phyloP scores from a whole-genome alignment of 345 rosid species.

The Bruguiera gymnorhiza region DNA sequence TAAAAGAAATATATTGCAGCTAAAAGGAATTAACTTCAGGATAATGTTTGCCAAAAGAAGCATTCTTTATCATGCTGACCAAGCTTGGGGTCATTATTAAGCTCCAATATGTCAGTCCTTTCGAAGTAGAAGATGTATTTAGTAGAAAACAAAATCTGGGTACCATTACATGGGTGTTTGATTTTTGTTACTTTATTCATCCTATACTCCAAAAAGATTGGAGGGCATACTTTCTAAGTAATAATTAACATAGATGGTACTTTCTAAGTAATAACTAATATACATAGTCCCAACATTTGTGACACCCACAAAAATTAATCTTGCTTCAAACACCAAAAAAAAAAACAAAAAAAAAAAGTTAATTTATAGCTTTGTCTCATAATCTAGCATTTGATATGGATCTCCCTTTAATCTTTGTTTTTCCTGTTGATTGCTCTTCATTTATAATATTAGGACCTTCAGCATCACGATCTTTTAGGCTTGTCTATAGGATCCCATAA shows the following conservation, averaged over 20 bases:
- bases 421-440: constrained; percentile 10
- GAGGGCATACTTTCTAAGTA: constrained; percentile 4
- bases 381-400: neutral
- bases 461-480: constrained; percentile 7
- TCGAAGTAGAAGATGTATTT: no score
- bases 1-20: no score
- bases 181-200: neutral
- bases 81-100: neutral
- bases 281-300: neutral
- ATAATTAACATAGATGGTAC: neutral
- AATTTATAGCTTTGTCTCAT: constrained; percentile 7
- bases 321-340: constrained; percentile 28
- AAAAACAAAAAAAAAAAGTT: constrained; percentile 1
- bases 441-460: constrained; percentile 8
- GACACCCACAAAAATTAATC: constrained; percentile 12
- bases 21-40: no score
- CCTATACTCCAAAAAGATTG: constrained; percentile 20
- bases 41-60: neutral
- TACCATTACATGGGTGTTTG: no score
- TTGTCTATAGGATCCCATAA: constrained; percentile 1
- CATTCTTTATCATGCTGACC: neutral
- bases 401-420: constrained; percentile 8
- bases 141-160: no score
- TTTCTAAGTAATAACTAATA: neutral
- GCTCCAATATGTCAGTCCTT: neutral